Evolutionary conservation across 1,139 yeast species (phyloP).

Genomic region (Eremothecium coryli): DNA sequence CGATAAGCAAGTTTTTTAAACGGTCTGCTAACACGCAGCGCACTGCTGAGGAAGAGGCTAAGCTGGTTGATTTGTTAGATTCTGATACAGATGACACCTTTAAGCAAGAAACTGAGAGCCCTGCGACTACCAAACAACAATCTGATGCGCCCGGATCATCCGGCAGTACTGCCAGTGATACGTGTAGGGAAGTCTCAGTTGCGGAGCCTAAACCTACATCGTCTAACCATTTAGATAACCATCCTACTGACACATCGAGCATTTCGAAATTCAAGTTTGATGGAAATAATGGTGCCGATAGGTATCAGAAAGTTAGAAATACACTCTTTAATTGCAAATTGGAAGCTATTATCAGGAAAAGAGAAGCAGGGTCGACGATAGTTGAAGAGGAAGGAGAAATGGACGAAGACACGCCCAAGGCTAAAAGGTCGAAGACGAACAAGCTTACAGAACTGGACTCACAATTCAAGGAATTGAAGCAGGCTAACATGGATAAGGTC

Average conservation of each 20-base stretch:
- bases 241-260: not conserved
- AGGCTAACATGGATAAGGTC: constrained; percentile 51
- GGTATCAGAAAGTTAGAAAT: not conserved
- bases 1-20: constrained; percentile 27
- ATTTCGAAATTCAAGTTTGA: not conserved
- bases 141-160: not conserved
- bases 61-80: constrained; percentile 7
- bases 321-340: not conserved
- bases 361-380: not conserved
- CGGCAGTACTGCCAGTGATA: constrained; percentile 2
- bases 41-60: constrained; percentile 6
- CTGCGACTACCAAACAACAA: constrained; percentile 1
- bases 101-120: constrained; percentile 1
- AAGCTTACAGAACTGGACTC: constrained; percentile 69
- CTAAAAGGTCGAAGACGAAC: constrained; percentile 10
- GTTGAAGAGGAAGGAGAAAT: constrained; percentile 2
- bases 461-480: constrained; percentile 62
- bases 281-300: not conserved
- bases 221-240: not conserved
- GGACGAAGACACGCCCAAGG: constrained; percentile 8
- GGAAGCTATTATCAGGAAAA: not conserved
- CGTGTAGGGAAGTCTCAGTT: too few relatives aligned
- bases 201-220: too few relatives aligned
- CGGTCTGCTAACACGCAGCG: constrained; percentile 6
- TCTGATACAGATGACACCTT: constrained; percentile 8